These are phyloP conservation scores for Ustilago cynodontis DNA, from an alignment of 1,284 basidiomycete species.

Conservation along the genomic window DNA sequence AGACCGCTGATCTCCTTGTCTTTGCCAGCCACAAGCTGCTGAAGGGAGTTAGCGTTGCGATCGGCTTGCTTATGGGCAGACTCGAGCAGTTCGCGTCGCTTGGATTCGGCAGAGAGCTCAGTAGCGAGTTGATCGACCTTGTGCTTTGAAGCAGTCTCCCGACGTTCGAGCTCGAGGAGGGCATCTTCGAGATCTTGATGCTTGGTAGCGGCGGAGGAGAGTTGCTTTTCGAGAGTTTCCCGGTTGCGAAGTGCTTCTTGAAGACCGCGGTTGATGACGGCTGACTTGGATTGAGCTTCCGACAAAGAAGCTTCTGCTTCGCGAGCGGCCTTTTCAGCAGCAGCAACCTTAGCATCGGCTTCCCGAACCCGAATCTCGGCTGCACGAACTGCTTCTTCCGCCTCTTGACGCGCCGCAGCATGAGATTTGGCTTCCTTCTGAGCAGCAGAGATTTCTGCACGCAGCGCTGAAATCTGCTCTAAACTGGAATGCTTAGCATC, in stretches of 20 bases:
- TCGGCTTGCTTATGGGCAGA: slow-evolving; percentile 75
- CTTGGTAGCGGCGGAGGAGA: slow-evolving; percentile 76
- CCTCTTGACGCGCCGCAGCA: slow-evolving; percentile 32
- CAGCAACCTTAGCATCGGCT: slow-evolving; percentile 74
- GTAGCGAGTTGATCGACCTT: slow-evolving; percentile 54
- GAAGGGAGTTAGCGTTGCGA: slow-evolving; percentile 73
- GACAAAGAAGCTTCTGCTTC: slow-evolving; percentile 82
- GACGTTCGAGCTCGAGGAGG: slow-evolving; percentile 56
- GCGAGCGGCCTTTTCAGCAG: slow-evolving; percentile 80
- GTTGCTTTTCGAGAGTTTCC: slow-evolving; percentile 78
- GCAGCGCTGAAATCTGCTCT: slow-evolving; percentile 65
- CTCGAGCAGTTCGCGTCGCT: slow-evolving; percentile 67
- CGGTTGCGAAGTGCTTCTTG: slow-evolving; percentile 43
- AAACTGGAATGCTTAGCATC: slow-evolving; percentile 64
- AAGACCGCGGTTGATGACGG: slow-evolving; percentile 51
- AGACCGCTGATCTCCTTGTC: slow-evolving; percentile 86
- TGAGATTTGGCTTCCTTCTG: slow-evolving; percentile 52
- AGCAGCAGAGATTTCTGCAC: slow-evolving; percentile 71
- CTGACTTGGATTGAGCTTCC: slow-evolving; percentile 76
- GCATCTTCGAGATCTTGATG: slow-evolving; percentile 64
- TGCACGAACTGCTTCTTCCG: slow-evolving; percentile 30
- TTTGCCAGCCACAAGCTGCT: slow-evolving; percentile 79
- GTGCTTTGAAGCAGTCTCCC: slow-evolving; percentile 53
- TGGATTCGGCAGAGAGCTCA: slow-evolving; percentile 61
- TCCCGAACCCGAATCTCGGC: slow-evolving; percentile 66